Base-by-base conservation (phyloP, 805 yeast species). In the Suhomyces faveliae region DNA sequence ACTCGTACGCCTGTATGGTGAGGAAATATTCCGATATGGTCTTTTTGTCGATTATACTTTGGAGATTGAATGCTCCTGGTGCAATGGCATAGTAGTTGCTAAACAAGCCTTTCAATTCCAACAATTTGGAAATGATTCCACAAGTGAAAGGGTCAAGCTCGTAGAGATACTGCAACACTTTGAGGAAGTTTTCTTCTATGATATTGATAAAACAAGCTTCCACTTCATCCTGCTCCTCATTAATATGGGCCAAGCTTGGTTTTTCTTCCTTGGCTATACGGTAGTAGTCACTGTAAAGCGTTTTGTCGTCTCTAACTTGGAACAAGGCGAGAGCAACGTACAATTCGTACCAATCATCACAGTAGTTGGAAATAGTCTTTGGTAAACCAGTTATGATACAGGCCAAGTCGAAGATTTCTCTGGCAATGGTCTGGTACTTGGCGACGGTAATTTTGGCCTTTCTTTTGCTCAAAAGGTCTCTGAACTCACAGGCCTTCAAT, bases 271-370 rank as follows among this genome's bases (percentile, higher is more conserved):
- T 49, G 3, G 78, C 62, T 12, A 64, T 49, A 13, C 64, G 55
- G 46, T 57, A 71, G 53, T 65, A 72, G 23, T 71, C 74, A 5
- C 57, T 35, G 48, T 62, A 72, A 2, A 71, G 57, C 19, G 58
- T 56, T 7, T 49, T 51, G 48, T 63, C 65, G 81, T 89, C 65
- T 44, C 77, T 63, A 1, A 85, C 74, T 57, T 83, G 83, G 58
- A 71, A 87, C 33, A 83, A 64, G 8, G 81, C 60, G n/a, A 83
- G 70, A 6, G 81, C 80, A 35, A 76, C 67, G 35, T 80, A 73
- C 11, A 83, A 71, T 58, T 87, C 94, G 59, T 83, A 85, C 95
- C 95, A 87, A 0, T 79, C 64, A 5, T 71, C 68, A 12, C 87
- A 76, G 55, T 69, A 72, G 12, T 70, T 68, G 3, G 80, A 60